Conservation (phyloP, 495 filamentous ascomycete genomes). For the Terfezia claveryi region DNA sequence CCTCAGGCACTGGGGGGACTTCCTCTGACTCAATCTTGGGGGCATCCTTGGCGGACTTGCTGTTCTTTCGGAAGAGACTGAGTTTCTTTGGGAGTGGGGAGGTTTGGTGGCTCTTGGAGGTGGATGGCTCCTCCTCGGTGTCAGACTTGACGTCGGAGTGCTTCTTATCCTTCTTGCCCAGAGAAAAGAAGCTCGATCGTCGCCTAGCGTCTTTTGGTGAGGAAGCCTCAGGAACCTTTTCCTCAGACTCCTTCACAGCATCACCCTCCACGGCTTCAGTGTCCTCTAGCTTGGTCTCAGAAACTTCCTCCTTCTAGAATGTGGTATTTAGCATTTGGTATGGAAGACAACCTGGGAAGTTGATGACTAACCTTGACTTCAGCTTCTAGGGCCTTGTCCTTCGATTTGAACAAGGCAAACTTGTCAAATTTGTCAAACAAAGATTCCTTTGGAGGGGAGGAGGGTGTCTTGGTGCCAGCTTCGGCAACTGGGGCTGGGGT, state of each 20-base stretch:
- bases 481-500: conserved; percentile 18
- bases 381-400: background rate
- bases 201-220: conserved; percentile 19
- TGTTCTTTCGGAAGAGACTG: conserved; percentile 18
- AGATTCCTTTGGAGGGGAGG: conserved; percentile 24
- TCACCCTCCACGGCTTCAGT: background rate
- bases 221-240: conserved; percentile 9
- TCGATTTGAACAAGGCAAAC: background rate
- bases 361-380: background rate
- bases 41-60: conserved; percentile 20
- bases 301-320: conserved; percentile 5
- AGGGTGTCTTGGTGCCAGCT: conserved; percentile 28
- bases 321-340: background rate
- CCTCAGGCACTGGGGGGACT: conserved; percentile 1
- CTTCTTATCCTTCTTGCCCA: conserved; percentile 16
- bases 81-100: conserved; percentile 6
- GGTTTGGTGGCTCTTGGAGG: conserved; percentile 6
- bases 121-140: conserved; percentile 15
- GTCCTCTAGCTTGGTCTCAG: conserved; percentile 7
- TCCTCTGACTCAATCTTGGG: conserved; percentile 23
- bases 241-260: conserved; percentile 5
- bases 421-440: conserved; percentile 11
- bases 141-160: conserved; percentile 17
- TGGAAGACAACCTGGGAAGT: background rate
- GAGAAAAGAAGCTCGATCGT: conserved; percentile 22